Conservation (phyloP, 768 basidiomycete species). For the Suillus variegatus region DNA sequence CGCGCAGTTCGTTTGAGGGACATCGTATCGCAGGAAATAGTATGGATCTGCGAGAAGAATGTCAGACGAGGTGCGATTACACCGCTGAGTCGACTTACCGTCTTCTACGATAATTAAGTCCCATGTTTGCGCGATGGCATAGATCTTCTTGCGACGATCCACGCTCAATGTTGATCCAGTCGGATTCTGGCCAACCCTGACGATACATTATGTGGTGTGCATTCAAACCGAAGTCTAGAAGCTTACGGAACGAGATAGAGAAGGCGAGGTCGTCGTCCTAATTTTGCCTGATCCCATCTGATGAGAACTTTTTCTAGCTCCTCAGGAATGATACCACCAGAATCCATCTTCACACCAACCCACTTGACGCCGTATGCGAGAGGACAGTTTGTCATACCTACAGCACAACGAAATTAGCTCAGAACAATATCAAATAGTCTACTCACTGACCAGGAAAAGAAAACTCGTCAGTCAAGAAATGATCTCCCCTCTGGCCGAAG, state of each 20-base stretch:
- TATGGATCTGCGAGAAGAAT: slow-evolving; percentile 38
- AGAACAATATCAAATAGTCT: neutral
- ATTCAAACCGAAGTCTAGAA: neutral
- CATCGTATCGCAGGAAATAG: slow-evolving; percentile 40
- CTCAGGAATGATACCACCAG: slow-evolving; percentile 43
- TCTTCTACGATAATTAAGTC: slow-evolving; percentile 47
- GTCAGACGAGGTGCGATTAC: neutral
- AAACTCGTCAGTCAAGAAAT: slow-evolving; percentile 47
- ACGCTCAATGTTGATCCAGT: slow-evolving; percentile 40
- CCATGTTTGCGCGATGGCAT: slow-evolving; percentile 39
- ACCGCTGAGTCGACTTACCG: slow-evolving; percentile 16
- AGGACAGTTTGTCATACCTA: slow-evolving; percentile 37
- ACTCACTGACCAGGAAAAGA: slow-evolving; percentile 36
- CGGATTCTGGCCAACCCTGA: slow-evolving; percentile 40
- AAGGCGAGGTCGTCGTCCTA: slow-evolving; percentile 41
- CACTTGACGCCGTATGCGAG: slow-evolving; percentile 42
- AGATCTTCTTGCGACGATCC: slow-evolving; percentile 43
- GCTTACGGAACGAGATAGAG: slow-evolving; percentile 45
- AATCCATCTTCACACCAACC: slow-evolving; percentile 43
- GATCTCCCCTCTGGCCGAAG: slow-evolving; percentile 42
- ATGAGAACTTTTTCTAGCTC: slow-evolving; percentile 39
- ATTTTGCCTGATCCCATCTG: slow-evolving; percentile 36
- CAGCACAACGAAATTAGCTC: neutral
- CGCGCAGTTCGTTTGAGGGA: neutral
- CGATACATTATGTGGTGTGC: too few species aligned